Conservation (phyloP, 805 yeast species). For the Wickerhamiella brachini region DNA sequence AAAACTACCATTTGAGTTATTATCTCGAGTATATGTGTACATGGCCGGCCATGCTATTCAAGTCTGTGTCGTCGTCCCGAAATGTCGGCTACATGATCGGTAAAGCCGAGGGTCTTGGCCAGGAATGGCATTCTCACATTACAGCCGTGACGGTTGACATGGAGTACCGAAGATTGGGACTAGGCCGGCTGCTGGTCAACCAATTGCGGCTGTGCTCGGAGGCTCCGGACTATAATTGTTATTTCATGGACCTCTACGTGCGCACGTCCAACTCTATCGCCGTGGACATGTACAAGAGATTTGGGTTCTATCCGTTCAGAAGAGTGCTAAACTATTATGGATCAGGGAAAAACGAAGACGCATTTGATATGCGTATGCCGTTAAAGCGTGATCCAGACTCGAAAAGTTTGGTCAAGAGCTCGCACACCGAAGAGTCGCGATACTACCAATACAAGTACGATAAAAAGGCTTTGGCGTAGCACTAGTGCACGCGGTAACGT, state of each 20-base stretch:
- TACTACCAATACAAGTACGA: constrained; percentile 18
- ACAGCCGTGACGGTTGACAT: constrained; percentile 89
- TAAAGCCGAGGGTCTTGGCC: constrained; percentile 77
- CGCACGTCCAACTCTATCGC: constrained; percentile 75
- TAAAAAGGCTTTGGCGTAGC: constrained; percentile 3
- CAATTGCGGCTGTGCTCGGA: constrained; percentile 63
- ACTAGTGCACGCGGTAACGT: too few species aligned
- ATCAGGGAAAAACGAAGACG: constrained; percentile 53
- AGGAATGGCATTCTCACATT: constrained; percentile 92
- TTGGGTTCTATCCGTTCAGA: constrained; percentile 76
- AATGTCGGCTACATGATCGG: constrained; percentile 62
- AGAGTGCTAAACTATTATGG: constrained; percentile 86
- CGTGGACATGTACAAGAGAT: constrained; percentile 63
- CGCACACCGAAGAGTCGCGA: constrained; percentile 19
- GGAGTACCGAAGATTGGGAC: constrained; percentile 68
- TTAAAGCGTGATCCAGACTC: constrained; percentile 23
- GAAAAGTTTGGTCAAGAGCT: constrained; percentile 17
- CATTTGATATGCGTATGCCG: constrained; percentile 41
- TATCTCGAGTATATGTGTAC: constrained; percentile 67
- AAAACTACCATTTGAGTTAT: constrained; percentile 73
- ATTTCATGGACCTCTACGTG: constrained; percentile 84
- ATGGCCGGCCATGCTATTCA: constrained; percentile 87
- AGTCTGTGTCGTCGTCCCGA: constrained; percentile 32
- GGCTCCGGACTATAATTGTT: constrained; percentile 62
- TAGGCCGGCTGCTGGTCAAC: constrained; percentile 68